Base-by-base conservation (phyloP, 768 basidiomycete species). In the Pulveroboletus ravenelii region DNA sequence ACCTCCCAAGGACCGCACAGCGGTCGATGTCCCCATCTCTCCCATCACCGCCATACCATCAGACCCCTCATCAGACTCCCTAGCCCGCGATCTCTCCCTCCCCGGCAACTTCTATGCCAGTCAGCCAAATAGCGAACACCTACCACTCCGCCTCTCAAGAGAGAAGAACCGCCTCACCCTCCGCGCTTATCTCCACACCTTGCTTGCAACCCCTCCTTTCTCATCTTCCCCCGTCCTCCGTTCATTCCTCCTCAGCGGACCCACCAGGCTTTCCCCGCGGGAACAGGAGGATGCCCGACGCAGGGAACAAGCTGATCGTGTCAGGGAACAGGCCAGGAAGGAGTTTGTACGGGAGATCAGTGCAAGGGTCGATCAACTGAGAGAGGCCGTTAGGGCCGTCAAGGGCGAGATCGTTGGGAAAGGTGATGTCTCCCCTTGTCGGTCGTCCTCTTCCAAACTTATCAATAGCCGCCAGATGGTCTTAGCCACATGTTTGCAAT, bases 131-230 rank as follows among this genome's bases (percentile, higher is more conserved):
- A 20, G 27, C 14, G 41, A 15, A 3, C 41, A 27, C 25, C 10
- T n/a, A 10, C 43, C 38, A 8, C 50, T 60, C 17, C 81, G 82
- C 31, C 76, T 95, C 18, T 76, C 91, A 1, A 77, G 96, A 23
- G 96, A 99, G 67, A 95, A 93, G 78, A 99, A 99, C 61, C 77
- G 96, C 13, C 74, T 99, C 5, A 98, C 96, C 0, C 80, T 99
- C 15, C 83, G 96, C 17, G 85, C 93, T 0, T 98, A 97, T 69
- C 78, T 99, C n/a, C 87, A 90, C 56, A 68, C 81, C 1, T 73
- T 99, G 27, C 75, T 98, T 48, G 68, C 80, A 20, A 82, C 82
- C 1, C 79, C 84, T 1, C 74, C 76, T 18, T 77, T 96, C n/a
- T 85, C 87, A 5, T 85, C 87, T 39, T 92, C 91, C 0, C 87